phyloP scores from a whole-genome alignment of 352 stramenopile species.

The Lagenidium sp. region DNA sequence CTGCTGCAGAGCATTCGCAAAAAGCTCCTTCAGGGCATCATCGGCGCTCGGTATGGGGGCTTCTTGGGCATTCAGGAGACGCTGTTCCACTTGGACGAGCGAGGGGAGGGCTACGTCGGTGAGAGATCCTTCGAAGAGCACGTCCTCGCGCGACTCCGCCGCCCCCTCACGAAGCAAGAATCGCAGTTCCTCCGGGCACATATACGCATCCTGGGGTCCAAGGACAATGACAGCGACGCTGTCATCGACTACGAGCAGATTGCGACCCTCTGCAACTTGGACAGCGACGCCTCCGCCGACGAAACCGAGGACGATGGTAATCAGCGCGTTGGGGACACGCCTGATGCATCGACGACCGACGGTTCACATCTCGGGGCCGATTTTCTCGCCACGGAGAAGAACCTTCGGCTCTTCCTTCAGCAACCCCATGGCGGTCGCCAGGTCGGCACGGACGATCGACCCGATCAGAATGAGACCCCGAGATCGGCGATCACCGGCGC shows the following conservation, averaged over 20 bases:
- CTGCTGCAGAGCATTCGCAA: conserved; percentile 34
- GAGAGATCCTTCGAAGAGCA: conserved; percentile 26
- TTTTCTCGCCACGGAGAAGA: conserved; percentile 30
- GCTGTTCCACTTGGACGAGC: conserved; percentile 24
- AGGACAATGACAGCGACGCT: conserved; percentile 3
- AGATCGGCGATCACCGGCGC: conserved; percentile 34
- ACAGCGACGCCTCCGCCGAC: conserved; percentile 42
- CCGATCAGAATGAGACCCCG: conserved; percentile 15
- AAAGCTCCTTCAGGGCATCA: conserved; percentile 39
- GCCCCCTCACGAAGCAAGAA: conserved; percentile 33
- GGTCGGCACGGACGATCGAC: not conserved
- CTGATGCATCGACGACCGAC: no score
- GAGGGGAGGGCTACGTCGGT: conserved; percentile 26
- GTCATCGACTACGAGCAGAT: conserved; percentile 52
- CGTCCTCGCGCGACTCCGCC: conserved; percentile 29
- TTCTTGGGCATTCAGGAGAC: conserved; percentile 34
- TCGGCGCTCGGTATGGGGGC: conserved; percentile 19
- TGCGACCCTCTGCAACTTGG: conserved; percentile 26
- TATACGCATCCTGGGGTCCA: conserved; percentile 14
- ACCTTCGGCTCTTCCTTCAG: conserved; percentile 28
- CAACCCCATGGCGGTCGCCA: no score
- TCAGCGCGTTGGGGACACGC: conserved; percentile 8
- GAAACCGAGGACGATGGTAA: conserved; percentile 16
- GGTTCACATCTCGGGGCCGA: conserved; percentile 29
- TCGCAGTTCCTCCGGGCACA: conserved; percentile 35